phyloP scores from a whole-genome alignment of 257 asterid species.

The Solanum clarkiae region DNA sequence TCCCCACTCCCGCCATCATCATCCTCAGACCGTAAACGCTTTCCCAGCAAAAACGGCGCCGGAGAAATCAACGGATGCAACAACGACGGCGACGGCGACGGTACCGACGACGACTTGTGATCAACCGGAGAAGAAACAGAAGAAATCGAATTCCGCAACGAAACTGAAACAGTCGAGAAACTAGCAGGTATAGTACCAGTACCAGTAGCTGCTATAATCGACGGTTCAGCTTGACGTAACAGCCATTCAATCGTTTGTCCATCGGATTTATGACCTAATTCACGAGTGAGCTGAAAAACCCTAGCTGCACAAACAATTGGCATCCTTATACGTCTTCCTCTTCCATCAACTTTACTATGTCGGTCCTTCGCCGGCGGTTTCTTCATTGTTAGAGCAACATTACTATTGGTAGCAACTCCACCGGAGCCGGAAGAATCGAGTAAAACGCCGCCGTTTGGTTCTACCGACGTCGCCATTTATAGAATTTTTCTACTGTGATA shows the following conservation, averaged over 20 bases:
- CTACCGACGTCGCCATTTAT: neutral
- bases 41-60: conserved; percentile 82
- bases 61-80: neutral
- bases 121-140: neutral
- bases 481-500: neutral
- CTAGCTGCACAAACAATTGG: conserved; percentile 5
- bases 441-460: neutral
- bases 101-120: neutral
- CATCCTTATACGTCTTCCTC: conserved; percentile 3
- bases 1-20: neutral
- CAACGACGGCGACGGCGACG: neutral
- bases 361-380: neutral
- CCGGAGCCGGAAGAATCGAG: neutral
- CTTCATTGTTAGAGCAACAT: neutral
- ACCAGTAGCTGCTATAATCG: conserved; percentile 4
- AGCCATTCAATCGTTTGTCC: conserved; percentile 6
- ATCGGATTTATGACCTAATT: conserved; percentile 1
- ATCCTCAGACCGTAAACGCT: conserved; percentile 53
- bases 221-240: neutral
- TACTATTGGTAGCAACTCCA: neutral
- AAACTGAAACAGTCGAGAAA: neutral
- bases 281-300: neutral
- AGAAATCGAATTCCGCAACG: neutral
- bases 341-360: neutral
- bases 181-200: conserved; percentile 2